Evolutionary conservation across 768 basidiomycete species (phyloP).

Genomic region (Pleurotus pulmonarius): DNA sequence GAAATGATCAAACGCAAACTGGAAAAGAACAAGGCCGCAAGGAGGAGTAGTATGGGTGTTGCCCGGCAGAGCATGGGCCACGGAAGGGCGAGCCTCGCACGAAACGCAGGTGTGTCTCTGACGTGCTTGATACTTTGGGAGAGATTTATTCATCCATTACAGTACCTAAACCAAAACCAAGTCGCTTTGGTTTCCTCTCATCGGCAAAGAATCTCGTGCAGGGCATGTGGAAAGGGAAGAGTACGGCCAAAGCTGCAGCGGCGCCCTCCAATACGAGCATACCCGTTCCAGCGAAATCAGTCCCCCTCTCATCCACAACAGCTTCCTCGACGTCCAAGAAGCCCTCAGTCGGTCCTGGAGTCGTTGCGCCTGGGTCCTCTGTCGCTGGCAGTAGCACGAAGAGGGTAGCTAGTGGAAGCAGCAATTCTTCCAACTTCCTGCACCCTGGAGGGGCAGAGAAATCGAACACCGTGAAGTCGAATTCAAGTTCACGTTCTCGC

Average conservation of each 20-base stretch:
- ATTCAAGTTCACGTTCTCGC: conserved; percentile 9
- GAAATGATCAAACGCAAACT: conserved; percentile 63
- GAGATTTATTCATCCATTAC: not conserved
- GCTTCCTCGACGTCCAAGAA: conserved; percentile 10
- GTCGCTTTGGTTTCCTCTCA: conserved; percentile 68
- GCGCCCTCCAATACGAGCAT: not conserved
- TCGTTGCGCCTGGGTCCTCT: conserved; percentile 12
- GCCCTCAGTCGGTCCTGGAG: conserved; percentile 7
- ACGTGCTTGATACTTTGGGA: conserved; percentile 5
- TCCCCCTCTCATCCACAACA: not conserved
- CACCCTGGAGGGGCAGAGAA: conserved; percentile 7
- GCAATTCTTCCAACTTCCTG: not conserved
- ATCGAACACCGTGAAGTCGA: conserved; percentile 2
- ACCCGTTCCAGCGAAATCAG: not conserved
- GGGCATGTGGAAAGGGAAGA: conserved; percentile 69
- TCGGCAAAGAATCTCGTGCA: conserved; percentile 69
- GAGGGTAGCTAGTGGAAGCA: not conserved
- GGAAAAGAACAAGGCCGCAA: conserved; percentile 61
- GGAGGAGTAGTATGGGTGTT: conserved; percentile 63
- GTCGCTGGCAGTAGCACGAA: conserved; percentile 7
- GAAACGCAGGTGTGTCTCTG: conserved; percentile 27
- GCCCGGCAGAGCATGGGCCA: conserved; percentile 35
- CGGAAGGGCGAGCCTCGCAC: conserved; percentile 28
- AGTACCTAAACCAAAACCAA: conserved; percentile 43
- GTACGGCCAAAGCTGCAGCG: conserved; percentile 19